Percentiles rank a stretch among this genome's conserved stretches.
phyloP scores from a whole-genome alignment of 1,284 basidiomycete species.

The Boletus mariae region DNA sequence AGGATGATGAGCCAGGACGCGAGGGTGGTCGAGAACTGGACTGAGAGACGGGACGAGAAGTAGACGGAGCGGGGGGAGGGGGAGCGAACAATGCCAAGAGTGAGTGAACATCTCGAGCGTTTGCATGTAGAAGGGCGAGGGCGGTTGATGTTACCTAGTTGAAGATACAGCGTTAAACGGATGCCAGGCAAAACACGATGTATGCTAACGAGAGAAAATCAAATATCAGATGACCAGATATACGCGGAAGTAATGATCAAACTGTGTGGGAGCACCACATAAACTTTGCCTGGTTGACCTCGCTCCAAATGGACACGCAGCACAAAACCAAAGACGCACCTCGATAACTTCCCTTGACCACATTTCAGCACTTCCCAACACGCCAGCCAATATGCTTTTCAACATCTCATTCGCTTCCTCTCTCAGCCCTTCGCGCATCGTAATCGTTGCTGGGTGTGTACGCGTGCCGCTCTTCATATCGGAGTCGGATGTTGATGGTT shows the following conservation, averaged over 20 bases:
- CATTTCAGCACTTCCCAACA: slow-evolving; percentile 35
- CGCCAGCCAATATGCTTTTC: slow-evolving; percentile 46
- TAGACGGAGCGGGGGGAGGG: slow-evolving; percentile 7
- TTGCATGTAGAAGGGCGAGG: slow-evolving; percentile 29
- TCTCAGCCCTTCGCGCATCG: slow-evolving; percentile 57
- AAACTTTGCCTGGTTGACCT: background rate
- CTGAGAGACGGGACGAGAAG: slow-evolving; percentile 21
- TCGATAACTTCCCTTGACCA: slow-evolving; percentile 30
- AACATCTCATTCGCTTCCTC: slow-evolving; percentile 68
- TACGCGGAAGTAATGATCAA: background rate
- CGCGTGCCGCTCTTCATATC: slow-evolving; percentile 43
- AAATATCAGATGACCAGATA: background rate
- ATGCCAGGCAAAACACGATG: background rate
- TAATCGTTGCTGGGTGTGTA: slow-evolving; percentile 62
- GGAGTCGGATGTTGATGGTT: slow-evolving; percentile 2
- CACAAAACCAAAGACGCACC: slow-evolving; percentile 19
- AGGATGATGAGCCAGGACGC: slow-evolving; percentile 18
- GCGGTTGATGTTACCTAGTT: slow-evolving; percentile 31
- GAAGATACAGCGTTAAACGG: slow-evolving; percentile 6
- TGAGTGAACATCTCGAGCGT: slow-evolving; percentile 21
- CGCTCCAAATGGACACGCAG: background rate
- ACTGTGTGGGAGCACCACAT: background rate
- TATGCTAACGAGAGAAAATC: background rate
- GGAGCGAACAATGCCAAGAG: slow-evolving; percentile 23
- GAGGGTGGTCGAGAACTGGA: slow-evolving; percentile 24